A percentile compares a stretch with the other conserved stretches of the same genome.
Conservation (phyloP, 2,329 filamentous ascomycete species). For the Alternaria atra region DNA sequence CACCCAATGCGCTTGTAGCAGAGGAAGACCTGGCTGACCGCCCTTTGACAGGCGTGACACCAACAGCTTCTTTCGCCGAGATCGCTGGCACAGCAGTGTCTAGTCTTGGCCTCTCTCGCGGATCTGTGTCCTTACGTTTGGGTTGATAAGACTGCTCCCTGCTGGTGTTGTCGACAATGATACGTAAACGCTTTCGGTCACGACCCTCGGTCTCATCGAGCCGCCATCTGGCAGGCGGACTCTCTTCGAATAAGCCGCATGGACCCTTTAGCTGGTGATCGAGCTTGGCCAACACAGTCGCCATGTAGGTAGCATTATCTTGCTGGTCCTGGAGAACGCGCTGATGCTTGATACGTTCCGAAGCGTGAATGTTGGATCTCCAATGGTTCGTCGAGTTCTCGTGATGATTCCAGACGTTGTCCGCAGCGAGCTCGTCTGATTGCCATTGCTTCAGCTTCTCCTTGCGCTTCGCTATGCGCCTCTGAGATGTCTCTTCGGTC, state of each 20-base stretch:
- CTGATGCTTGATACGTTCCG: conserved; percentile 92
- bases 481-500: conserved; percentile 77
- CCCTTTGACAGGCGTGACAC: conserved; percentile 39
- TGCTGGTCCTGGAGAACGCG: conserved; percentile 90
- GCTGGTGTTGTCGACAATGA: conserved; percentile 76
- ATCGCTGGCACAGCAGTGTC: conserved; percentile 54
- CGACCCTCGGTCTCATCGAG: conserved; percentile 94
- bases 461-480: conserved; percentile 75
- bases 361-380: conserved; percentile 94
- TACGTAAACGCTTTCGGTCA: conserved; percentile 90
- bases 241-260: conserved; percentile 79
- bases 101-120: conserved; percentile 57
- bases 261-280: conserved; percentile 80
- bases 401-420: conserved; percentile 80
- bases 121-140: conserved; percentile 74
- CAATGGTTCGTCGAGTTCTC: conserved; percentile 87
- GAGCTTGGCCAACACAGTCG: conserved; percentile 78
- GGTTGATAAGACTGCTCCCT: conserved; percentile 81
- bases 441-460: conserved; percentile 87
- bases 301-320: conserved; percentile 82
- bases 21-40: conserved; percentile 33
- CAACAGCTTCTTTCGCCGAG: conserved; percentile 40
- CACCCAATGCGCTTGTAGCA: conserved; percentile 30
- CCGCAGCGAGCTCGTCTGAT: conserved; percentile 70
- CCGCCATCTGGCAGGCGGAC: conserved; percentile 78